Evolutionary conservation across 805 yeast genomes (phyloP).

Genomic region (Candida methanosorbosa): DNA sequence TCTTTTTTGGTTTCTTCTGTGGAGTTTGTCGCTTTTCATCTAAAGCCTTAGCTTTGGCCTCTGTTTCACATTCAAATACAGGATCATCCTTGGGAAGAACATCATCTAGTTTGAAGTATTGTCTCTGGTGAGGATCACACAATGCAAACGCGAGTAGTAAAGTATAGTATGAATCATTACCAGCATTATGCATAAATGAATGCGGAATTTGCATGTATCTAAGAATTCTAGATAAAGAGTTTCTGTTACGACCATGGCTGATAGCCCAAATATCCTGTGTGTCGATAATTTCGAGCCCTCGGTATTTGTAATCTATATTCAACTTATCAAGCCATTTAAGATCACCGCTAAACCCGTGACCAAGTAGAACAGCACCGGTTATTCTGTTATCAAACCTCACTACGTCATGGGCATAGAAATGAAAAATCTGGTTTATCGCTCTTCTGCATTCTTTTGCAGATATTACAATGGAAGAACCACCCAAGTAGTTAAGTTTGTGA

Average conservation of each 20-base stretch:
- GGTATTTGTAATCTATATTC: conserved; percentile 39
- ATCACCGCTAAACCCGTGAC: conserved; percentile 53
- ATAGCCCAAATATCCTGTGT: conserved; percentile 36
- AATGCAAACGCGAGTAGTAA: conserved; percentile 39
- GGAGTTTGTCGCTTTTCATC: too few species aligned
- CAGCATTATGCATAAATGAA: conserved; percentile 59
- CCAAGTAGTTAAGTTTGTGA: conserved; percentile 38
- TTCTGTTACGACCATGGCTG: conserved; percentile 32
- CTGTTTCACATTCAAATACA: neutral
- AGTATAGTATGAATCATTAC: conserved; percentile 63
- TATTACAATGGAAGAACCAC: conserved; percentile 40
- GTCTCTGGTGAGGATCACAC: conserved; percentile 38
- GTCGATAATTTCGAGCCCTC: conserved; percentile 30
- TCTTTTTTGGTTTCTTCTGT: neutral
- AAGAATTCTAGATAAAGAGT: conserved; percentile 37
- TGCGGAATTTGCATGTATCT: conserved; percentile 44
- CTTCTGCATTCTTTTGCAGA: conserved; percentile 24
- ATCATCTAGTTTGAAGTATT: conserved; percentile 8
- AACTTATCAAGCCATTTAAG: conserved; percentile 37
- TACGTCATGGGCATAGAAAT: conserved; percentile 30
- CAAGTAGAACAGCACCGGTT: conserved; percentile 35
- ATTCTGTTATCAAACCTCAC: conserved; percentile 9
- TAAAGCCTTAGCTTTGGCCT: neutral
- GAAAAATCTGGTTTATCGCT: conserved; percentile 33
- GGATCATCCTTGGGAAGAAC: neutral